Conservation (phyloP, 495 filamentous ascomycete genomes). For the Aspergillus conjunctus region DNA sequence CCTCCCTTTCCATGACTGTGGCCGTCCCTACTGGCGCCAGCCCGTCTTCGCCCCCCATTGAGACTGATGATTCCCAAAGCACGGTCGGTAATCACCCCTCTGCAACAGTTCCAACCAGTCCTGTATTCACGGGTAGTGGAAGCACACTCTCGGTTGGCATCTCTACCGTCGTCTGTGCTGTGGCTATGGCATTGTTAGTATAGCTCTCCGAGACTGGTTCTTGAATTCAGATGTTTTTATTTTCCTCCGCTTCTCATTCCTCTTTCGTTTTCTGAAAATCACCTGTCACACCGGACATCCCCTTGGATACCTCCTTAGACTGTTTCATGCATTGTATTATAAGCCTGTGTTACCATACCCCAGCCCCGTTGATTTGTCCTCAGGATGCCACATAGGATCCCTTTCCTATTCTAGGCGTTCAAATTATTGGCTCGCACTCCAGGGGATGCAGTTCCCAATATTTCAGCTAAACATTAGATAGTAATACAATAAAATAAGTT, state of each 20-base stretch:
- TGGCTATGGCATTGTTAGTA: constrained; percentile 26
- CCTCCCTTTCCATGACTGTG: constrained; percentile 16
- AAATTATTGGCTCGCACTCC: too few species aligned
- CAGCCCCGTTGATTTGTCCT: neutral
- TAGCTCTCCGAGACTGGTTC: constrained; percentile 7
- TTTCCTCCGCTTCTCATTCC: neutral
- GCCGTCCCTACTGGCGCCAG: constrained; percentile 20
- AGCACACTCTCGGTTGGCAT: constrained; percentile 29
- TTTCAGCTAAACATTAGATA: too few species aligned
- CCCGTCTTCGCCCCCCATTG: neutral
- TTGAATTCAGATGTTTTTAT: neutral
- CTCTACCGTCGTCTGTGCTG: constrained; percentile 22
- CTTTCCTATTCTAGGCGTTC: neutral
- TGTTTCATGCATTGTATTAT: constrained; percentile 1
- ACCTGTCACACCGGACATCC: neutral
- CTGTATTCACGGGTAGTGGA: constrained; percentile 37
- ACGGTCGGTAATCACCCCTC: neutral
- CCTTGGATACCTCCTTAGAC: neutral
- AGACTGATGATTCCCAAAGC: constrained; percentile 8
- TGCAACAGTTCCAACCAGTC: constrained; percentile 23
- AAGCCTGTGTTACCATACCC: neutral
- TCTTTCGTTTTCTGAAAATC: neutral
- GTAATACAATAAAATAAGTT: too few species aligned
- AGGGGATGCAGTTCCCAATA: too few species aligned
- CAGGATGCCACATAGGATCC: neutral